Percentiles rank a stretch among this genome's conserved stretches.
phyloP scores from a whole-genome alignment of 768 basidiomycete species.

The Phylloporus sp. region DNA sequence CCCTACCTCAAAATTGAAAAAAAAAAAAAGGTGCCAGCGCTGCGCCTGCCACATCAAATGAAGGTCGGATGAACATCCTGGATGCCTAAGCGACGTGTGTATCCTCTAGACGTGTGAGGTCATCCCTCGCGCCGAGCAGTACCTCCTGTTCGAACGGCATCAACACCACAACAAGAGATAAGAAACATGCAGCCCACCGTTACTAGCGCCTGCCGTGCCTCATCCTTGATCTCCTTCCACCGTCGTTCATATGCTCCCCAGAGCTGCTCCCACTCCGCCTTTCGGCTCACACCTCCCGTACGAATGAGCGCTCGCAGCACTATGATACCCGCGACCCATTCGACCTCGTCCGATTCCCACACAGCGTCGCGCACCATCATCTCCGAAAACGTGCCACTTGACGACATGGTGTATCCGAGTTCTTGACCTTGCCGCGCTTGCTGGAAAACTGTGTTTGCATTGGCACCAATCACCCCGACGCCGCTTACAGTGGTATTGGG shows the following conservation, averaged over 20 bases:
- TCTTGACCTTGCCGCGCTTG: constrained; percentile 32
- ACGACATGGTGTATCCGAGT: constrained; percentile 38
- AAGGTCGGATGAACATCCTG: not conserved
- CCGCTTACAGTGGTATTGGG: not conserved
- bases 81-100: constrained; percentile 4
- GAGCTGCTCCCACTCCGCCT: constrained; percentile 53
- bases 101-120: constrained; percentile 44
- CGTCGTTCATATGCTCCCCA: constrained; percentile 56
- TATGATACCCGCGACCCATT: constrained; percentile 65
- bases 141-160: constrained; percentile 38
- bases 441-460: constrained; percentile 23
- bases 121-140: constrained; percentile 50
- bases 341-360: constrained; percentile 64
- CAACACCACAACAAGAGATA: not conserved
- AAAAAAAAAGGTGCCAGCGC: not conserved
- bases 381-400: constrained; percentile 43
- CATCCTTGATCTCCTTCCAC: constrained; percentile 71
- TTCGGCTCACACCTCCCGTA: constrained; percentile 46
- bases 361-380: constrained; percentile 62
- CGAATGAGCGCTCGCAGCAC: constrained; percentile 56
- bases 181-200: constrained; percentile 37
- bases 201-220: constrained; percentile 58
- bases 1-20: not conserved
- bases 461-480: constrained; percentile 4
- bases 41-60: not conserved